Evolutionary conservation across 345 rosid genomes (phyloP), one percentile per base, ranked within the genome.

Genomic region (Lumnitzera littorea): DNA sequence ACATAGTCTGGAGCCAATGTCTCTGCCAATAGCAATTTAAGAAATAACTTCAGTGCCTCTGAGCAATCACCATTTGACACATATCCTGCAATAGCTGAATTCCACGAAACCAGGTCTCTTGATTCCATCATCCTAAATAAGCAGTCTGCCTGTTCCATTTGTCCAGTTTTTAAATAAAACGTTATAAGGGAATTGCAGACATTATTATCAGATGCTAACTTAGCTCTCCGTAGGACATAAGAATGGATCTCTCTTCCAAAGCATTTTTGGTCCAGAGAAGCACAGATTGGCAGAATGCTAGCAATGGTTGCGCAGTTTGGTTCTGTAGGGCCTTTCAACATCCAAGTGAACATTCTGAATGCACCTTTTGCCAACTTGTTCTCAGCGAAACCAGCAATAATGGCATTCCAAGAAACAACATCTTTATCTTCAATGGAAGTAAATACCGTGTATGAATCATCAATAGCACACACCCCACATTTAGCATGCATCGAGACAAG

Each of bases 21-120:
- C 48, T 75, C 81, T 48, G 61, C 23, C 47, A 61, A 56, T 57
- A 86, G 70, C 59, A 86, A 68, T 63, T 80, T 77, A 0, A 50
- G 75, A 75, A 88, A 88, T 48, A 78, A 61, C 48, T 70, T 64
- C 76, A 91, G 73, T 57, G 91, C 91, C 68, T 73, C 76, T 60
- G 62, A 68, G 86, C 83, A 86, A 65, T 78, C 75, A 59, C 75
- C 75, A 53, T 84, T 85, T 60, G 84, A 77, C 59, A 80, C 84
- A 68, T 75, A 84, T 55, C 97, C 96, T 2, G 91, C 78, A 66
- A 88, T 82, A 53, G 84, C 68, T 63, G 91, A 83, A 41, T 91
- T 91, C 97, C 97, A 91, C 12, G 97, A 80, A 63, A 91, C 82
- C 80, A 85, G 72, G 81, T 91, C 96, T 79, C 78, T 84, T 41